Percentiles rank a stretch among this genome's conserved stretches.
Evolutionary conservation across 805 yeast genomes (phyloP).

Genomic region (Metschnikowia orientalis): DNA sequence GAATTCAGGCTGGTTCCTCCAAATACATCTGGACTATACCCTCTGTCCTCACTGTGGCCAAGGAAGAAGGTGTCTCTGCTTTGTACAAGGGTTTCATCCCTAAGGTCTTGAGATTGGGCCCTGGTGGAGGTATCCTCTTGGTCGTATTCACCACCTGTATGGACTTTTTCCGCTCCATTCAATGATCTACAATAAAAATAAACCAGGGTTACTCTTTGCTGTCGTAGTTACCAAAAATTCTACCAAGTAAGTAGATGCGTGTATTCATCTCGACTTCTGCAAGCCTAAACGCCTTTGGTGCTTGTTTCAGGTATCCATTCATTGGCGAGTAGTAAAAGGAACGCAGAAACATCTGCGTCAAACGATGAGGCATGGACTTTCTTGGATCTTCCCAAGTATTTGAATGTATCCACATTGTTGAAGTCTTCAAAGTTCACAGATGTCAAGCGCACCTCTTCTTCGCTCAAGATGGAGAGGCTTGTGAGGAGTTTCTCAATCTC

Average conservation of each 20-base stretch:
- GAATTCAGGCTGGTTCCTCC: slow-evolving; percentile 88
- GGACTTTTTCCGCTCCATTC: slow-evolving; percentile 81
- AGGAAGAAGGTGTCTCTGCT: slow-evolving; percentile 90
- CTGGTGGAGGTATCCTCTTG: slow-evolving; percentile 97
- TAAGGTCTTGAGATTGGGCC: slow-evolving; percentile 94
- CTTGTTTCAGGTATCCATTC: not conserved
- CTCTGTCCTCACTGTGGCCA: slow-evolving; percentile 63
- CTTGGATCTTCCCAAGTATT: slow-evolving; percentile 8
- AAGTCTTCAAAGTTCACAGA: slow-evolving; percentile 7
- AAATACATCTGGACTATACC: slow-evolving; percentile 93
- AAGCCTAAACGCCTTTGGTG: not conserved
- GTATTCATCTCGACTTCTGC: not conserved
- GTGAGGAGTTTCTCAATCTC: slow-evolving; percentile 12
- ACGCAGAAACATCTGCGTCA: not conserved
- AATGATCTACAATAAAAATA: slow-evolving; percentile 16
- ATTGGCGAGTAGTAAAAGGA: slow-evolving; percentile 1
- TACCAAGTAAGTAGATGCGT: not conserved
- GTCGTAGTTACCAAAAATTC: too few species aligned
- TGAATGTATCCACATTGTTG: slow-evolving; percentile 22
- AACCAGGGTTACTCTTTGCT: too few species aligned
- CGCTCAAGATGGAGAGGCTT: slow-evolving; percentile 9
- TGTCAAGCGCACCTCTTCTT: slow-evolving; percentile 7
- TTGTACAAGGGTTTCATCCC: slow-evolving; percentile 96
- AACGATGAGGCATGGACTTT: not conserved
- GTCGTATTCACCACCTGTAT: slow-evolving; percentile 94